phyloP scores from a whole-genome alignment of 225 moss, liverwort and hornwort species.

The Physcomitrium patens region DNA sequence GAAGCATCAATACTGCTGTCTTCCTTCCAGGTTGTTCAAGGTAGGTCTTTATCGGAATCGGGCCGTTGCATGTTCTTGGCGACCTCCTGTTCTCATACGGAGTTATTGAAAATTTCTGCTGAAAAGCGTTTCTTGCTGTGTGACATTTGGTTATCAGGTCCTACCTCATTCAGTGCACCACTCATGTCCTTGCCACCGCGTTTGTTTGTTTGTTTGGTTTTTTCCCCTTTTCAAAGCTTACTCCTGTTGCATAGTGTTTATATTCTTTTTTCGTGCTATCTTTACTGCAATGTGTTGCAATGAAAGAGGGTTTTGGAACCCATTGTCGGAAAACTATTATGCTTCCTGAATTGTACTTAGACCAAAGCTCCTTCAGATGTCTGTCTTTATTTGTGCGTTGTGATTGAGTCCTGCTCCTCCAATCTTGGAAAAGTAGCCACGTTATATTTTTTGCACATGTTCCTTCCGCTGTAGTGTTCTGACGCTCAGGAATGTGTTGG shows the following conservation, averaged over 20 bases:
- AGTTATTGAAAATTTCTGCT: constrained; percentile 14
- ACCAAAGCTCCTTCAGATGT: neutral
- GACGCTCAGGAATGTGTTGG: constrained; percentile 17
- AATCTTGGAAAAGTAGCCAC: neutral
- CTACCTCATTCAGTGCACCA: constrained; percentile 18
- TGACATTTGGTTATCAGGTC: constrained; percentile 20
- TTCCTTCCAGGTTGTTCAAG: constrained; percentile 1
- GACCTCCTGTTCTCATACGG: neutral
- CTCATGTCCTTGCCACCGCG: neutral
- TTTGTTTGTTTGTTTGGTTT: neutral
- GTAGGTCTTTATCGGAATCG: neutral
- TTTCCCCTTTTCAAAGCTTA: neutral
- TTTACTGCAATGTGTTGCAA: constrained; percentile 6
- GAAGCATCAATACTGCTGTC: neutral
- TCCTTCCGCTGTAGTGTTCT: neutral
- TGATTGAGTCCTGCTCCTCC: constrained; percentile 10
- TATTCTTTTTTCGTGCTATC: neutral
- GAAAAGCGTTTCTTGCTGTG: constrained; percentile 14
- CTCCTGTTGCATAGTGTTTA: neutral
- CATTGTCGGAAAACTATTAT: constrained; percentile 19
- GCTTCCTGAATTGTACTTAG: constrained; percentile 17
- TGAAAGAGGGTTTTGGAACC: constrained; percentile 13
- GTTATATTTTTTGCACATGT: neutral
- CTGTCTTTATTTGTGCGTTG: neutral
- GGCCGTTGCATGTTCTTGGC: constrained; percentile 31